These are phyloP conservation scores for Penicillium silybi DNA, from an alignment of 495 filamentous ascomycete genomes.

Conservation along the genomic window DNA sequence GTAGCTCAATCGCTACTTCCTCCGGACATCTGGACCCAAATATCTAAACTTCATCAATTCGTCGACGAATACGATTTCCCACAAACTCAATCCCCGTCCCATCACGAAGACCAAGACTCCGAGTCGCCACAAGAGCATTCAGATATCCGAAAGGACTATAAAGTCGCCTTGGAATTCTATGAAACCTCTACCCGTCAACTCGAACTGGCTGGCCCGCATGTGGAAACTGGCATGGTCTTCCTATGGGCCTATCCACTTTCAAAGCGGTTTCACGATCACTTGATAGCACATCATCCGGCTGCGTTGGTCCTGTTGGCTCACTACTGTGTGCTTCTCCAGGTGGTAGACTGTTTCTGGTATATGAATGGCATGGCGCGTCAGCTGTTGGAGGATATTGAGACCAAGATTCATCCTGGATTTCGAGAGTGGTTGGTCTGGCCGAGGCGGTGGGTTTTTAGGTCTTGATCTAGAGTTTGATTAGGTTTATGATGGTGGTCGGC, in stretches of 20 bases:
- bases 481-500: not conserved
- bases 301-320: conserved; percentile 42
- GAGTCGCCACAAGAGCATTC: not conserved
- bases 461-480: not conserved
- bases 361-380: conserved; percentile 28
- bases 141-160: conserved; percentile 17
- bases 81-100: not conserved
- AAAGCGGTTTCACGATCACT: conserved; percentile 39
- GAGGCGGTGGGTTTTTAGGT: conserved; percentile 14
- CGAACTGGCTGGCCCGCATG: conserved; percentile 17
- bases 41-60: conserved; percentile 12
- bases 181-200: conserved; percentile 12
- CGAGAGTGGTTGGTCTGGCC: conserved; percentile 24
- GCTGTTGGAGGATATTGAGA: conserved; percentile 22
- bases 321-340: conserved; percentile 37
- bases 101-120: not conserved
- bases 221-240: conserved; percentile 18
- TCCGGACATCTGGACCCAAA: conserved; percentile 12
- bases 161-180: conserved; percentile 5
- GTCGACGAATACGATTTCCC: conserved; percentile 19
- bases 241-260: conserved; percentile 44
- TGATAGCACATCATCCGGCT: conserved; percentile 43
- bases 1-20: conserved; percentile 19
- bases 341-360: conserved; percentile 39
- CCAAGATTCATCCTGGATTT: conserved; percentile 11